These are phyloP conservation scores for Schizosaccharomyces lindneri DNA, from an alignment of 805 yeast genomes.

Conservation along the genomic window DNA sequence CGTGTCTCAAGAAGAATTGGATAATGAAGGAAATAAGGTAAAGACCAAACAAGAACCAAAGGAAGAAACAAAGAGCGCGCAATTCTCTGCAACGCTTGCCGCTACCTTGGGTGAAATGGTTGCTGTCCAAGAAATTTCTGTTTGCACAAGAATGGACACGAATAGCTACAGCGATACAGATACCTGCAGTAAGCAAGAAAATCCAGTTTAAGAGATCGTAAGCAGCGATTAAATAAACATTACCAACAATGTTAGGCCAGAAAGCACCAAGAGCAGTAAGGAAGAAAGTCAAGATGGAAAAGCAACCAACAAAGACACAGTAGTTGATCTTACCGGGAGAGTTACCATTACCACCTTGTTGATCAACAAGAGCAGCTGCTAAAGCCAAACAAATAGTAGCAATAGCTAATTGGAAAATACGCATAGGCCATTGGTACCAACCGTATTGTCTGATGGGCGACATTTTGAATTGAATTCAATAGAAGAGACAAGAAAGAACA, in stretches of 20 bases:
- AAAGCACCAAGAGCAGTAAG: constrained; percentile 62
- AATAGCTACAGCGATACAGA: constrained; percentile 79
- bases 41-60: constrained; percentile 60
- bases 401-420: constrained; percentile 51
- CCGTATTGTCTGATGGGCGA: not conserved
- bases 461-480: too few relatives aligned
- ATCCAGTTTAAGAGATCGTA: constrained; percentile 73
- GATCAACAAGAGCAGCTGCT: constrained; percentile 58
- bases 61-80: constrained; percentile 59
- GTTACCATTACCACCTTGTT: constrained; percentile 28
- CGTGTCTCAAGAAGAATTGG: constrained; percentile 4
- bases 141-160: constrained; percentile 69
- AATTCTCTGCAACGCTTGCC: constrained; percentile 81
- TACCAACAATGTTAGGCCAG: constrained; percentile 42
- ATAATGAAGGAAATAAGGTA: constrained; percentile 39
- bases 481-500: not conserved
- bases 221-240: constrained; percentile 54
- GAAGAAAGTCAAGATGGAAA: constrained; percentile 57
- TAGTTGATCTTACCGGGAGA: constrained; percentile 62
- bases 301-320: constrained; percentile 67
- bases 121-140: constrained; percentile 33
- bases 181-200: constrained; percentile 75
- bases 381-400: constrained; percentile 63
- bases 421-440: constrained; percentile 23
- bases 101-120: constrained; percentile 52